phyloP scores from a whole-genome alignment of 495 filamentous ascomycete species.

The Penicillium cinerascens region DNA sequence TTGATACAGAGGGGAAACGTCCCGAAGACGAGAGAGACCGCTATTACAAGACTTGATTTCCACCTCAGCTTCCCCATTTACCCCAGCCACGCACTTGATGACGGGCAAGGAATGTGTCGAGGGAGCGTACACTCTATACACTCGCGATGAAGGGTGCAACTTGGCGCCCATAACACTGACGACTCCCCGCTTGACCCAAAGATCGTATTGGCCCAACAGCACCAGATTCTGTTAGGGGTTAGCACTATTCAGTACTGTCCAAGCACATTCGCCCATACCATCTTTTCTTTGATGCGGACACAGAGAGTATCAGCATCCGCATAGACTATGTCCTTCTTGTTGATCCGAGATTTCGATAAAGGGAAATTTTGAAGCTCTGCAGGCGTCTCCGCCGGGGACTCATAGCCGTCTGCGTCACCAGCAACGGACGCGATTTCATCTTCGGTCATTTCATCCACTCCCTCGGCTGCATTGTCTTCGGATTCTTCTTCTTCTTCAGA shows the following conservation, averaged over 20 bases:
- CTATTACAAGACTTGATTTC: conserved; percentile 52
- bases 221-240: conserved; percentile 54
- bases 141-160: conserved; percentile 47
- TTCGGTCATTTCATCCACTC: conserved; percentile 18
- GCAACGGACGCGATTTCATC: conserved; percentile 24
- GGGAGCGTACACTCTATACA: conserved; percentile 66
- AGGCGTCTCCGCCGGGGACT: conserved; percentile 32
- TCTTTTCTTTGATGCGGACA: conserved; percentile 42
- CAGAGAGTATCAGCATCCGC: conserved; percentile 39
- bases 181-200: conserved; percentile 62
- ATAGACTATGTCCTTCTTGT: conserved; percentile 40
- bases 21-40: conserved; percentile 55
- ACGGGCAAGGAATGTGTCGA: conserved; percentile 74
- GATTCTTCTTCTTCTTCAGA: conserved; percentile 19
- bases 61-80: conserved; percentile 45
- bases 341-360: conserved; percentile 39
- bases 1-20: conserved; percentile 65
- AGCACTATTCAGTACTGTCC: conserved; percentile 5
- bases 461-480: neutral
- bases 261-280: conserved; percentile 22
- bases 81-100: conserved; percentile 54
- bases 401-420: conserved; percentile 34
- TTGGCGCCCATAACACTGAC: conserved; percentile 64
- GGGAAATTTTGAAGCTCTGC: conserved; percentile 40
- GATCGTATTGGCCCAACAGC: conserved; percentile 68